Conservation (phyloP, 257 asterid genomes). For the Capsicum rhomboideum region DNA sequence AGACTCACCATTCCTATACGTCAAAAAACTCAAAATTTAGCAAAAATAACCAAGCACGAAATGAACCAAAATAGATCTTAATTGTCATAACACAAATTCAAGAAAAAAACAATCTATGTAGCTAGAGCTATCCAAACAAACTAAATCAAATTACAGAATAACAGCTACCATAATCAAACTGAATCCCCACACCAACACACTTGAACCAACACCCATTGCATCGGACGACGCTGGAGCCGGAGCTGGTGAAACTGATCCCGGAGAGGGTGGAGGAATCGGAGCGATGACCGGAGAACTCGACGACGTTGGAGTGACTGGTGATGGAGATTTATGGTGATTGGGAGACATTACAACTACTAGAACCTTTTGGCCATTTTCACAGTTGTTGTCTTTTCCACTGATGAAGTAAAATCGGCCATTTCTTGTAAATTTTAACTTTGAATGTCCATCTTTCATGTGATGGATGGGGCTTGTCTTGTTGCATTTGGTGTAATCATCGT, state of each 20-base stretch:
- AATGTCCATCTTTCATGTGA: conserved; percentile 33
- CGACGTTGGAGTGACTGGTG: too few relatives aligned
- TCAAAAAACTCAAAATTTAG: not conserved
- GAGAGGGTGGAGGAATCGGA: too few relatives aligned
- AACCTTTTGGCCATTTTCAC: conserved; percentile 57
- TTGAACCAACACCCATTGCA: not conserved
- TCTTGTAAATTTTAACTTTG: conserved; percentile 34
- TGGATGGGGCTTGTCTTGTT: conserved; percentile 29
- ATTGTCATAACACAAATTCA: not conserved
- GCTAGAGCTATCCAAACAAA: not conserved
- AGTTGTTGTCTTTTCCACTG: conserved; percentile 32
- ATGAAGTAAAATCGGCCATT: conserved; percentile 60
- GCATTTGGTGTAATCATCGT: conserved; percentile 33
- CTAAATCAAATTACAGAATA: not conserved
- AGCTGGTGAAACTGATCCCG: not conserved
- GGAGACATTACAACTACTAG: conserved; percentile 40
- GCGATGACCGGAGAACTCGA: too few relatives aligned
- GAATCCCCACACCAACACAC: not conserved
- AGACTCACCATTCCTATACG: not conserved
- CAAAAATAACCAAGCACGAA: not conserved
- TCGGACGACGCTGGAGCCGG: not conserved
- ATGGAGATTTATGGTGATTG: conserved; percentile 15
- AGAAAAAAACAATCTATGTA: not conserved
- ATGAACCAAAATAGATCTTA: not conserved
- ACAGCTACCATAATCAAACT: not conserved